Base-by-base conservation (phyloP, 2,329 filamentous ascomycete species). In the Diaporthe citriasiana region DNA sequence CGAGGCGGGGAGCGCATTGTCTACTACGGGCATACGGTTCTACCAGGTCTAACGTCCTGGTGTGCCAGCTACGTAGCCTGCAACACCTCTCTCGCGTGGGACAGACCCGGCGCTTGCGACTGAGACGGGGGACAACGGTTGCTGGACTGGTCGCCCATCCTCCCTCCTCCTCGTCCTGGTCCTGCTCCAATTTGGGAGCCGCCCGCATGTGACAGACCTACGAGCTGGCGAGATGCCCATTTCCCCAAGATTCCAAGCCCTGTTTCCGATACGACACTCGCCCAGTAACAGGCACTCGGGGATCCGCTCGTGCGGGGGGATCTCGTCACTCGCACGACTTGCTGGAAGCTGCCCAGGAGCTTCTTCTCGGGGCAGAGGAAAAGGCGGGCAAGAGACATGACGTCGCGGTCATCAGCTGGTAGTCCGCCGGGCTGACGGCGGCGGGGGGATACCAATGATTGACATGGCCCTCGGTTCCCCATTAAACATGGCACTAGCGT, bases 161-260 rank as follows among this genome's bases (percentile, higher is more conserved):
- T 60, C 69, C 69, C 40, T 59, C 56, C 13, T 59, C 30, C 27
- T 47, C 55, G 27, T 56, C 35, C 35, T 60, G 56, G 4, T 17
- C 33, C 40, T 42, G 19, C 56, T 60, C 47, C 45, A 27, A 27
- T 51, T 33, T 51, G 45, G 55, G 45, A 60, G 56, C 15, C 27
- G 56, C 56, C 70, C 56, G 70, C 56, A 63, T 63, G 70, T 63
- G 56, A 71, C 70, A 53, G 56, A 47, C 70, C 50, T 51, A 40
- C 56, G 38, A 63, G 33, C 47, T 68, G 40, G 30, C 63, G 63
- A 66, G 45, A 33, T 66, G 47, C 63, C 63, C 63, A 51, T 68
- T 68, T 63, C 27, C 69, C 69, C 55, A 60, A 71, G 56, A 35
- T 25, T 19, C 27, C 69, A 53, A 53, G 56, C 35, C 35, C 27